Evolutionary conservation across 257 asterid genomes (phyloP).

Genomic region (Rehmannia glutinosa): DNA sequence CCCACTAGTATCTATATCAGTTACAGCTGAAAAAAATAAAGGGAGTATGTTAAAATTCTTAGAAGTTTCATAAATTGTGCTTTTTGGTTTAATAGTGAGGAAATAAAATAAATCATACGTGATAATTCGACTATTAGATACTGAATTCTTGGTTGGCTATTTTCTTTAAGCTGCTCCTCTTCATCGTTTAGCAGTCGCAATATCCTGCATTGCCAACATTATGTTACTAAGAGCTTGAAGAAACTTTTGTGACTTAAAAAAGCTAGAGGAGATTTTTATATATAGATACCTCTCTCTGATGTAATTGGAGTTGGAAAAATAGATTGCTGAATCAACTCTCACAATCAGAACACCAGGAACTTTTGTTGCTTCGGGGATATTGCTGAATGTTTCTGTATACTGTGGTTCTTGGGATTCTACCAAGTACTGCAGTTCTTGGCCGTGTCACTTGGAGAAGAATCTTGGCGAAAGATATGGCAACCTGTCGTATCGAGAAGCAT

Average conservation of each 20-base stretch:
- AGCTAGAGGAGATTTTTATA: too few species aligned
- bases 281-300: slow-evolving; percentile 53
- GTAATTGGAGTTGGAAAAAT: slow-evolving; percentile 72
- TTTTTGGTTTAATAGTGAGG: too few species aligned
- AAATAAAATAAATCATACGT: slow-evolving; percentile 20
- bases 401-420: slow-evolving; percentile 55
- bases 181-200: slow-evolving; percentile 68
- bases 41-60: too few species aligned
- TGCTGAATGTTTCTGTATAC: slow-evolving; percentile 70
- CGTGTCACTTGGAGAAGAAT: slow-evolving; percentile 83
- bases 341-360: slow-evolving; percentile 53
- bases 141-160: slow-evolving; percentile 29
- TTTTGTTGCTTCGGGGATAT: slow-evolving; percentile 67
- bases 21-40: slow-evolving; percentile 95
- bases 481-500: slow-evolving; percentile 24
- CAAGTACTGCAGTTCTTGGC: slow-evolving; percentile 61
- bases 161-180: slow-evolving; percentile 39
- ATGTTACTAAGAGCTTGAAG: too few species aligned
- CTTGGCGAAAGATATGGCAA: slow-evolving; percentile 63
- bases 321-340: slow-evolving; percentile 78
- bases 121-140: slow-evolving; percentile 62
- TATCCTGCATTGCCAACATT: slow-evolving; percentile 26
- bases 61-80: too few species aligned
- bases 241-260: too few species aligned
- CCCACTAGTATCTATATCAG: slow-evolving; percentile 88